Percentiles rank a stretch among this genome's conserved stretches.
phyloP scores from a whole-genome alignment of 352 stramenopile genomes.

The Vaucheria bursata region DNA sequence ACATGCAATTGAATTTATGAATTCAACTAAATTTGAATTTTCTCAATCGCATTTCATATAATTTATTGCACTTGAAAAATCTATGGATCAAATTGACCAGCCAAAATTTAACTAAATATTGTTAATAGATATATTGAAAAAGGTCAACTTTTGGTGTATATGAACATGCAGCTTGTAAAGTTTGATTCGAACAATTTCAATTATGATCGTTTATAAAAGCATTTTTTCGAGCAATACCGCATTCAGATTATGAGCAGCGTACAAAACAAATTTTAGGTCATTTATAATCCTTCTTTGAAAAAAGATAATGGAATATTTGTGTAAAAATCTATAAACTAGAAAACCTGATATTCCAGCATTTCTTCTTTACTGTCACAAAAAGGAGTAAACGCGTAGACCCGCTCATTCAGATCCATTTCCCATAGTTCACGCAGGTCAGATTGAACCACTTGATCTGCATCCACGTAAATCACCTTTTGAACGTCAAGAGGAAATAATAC shows the following conservation, averaged over 20 bases:
- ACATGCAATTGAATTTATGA: no score
- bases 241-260: not conserved
- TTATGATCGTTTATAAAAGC: not conserved
- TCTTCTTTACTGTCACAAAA: conserved; percentile 87
- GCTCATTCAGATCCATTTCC: conserved; percentile 92
- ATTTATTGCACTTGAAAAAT: no score
- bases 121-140: no score
- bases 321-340: not conserved
- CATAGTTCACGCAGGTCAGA: conserved; percentile 96
- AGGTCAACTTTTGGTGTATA: not conserved
- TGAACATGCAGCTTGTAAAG: not conserved
- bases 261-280: no score
- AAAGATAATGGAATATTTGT: not conserved
- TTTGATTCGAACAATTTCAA: not conserved
- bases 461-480: conserved; percentile 67
- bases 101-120: no score
- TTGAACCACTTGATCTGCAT: conserved; percentile 81
- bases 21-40: no score
- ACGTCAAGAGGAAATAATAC: conserved; percentile 97
- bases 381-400: conserved; percentile 93
- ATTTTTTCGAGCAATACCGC: not conserved
- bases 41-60: no score
- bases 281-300: no score
- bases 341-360: conserved; percentile 70
- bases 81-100: no score